Conservation (phyloP, 257 asterid species). For the Buddleja alternifolia region DNA sequence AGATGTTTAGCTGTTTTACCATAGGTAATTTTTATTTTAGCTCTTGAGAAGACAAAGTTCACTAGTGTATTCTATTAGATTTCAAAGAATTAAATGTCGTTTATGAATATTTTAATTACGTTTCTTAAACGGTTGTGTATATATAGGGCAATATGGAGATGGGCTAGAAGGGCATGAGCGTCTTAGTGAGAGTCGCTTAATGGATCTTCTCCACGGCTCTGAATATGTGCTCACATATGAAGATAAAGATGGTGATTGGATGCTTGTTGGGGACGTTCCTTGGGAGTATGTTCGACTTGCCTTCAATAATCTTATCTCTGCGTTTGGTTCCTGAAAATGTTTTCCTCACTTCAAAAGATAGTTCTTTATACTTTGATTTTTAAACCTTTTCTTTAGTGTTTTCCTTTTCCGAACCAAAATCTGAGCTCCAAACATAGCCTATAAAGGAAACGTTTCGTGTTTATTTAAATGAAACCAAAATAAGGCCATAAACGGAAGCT, state of each 20-base stretch:
- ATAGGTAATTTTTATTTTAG: constrained; percentile 46
- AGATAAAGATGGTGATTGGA: constrained; percentile 88
- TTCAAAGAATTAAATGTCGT: neutral
- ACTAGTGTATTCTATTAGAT: neutral
- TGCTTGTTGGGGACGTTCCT: constrained; percentile 94
- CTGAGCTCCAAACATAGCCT: too few relatives aligned
- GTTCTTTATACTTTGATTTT: too few relatives aligned
- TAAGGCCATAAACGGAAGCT: neutral
- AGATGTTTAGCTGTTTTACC: constrained; percentile 84
- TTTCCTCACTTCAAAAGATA: too few relatives aligned
- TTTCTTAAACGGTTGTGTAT: neutral
- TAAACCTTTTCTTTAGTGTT: too few relatives aligned
- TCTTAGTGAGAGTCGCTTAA: constrained; percentile 59
- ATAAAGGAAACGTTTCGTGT: neutral
- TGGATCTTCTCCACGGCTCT: constrained; percentile 67
- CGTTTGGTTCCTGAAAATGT: too few relatives aligned
- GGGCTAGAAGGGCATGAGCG: constrained; percentile 50
- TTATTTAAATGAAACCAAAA: neutral
- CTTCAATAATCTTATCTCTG: too few relatives aligned
- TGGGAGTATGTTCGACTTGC: constrained; percentile 64
- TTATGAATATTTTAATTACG: neutral
- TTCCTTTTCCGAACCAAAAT: too few relatives aligned
- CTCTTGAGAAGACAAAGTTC: too few relatives aligned
- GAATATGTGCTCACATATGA: constrained; percentile 76
- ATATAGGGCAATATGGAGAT: constrained; percentile 62